Percentiles rank a stretch among this genome's conserved stretches.
phyloP scores from a whole-genome alignment of 2,329 filamentous ascomycete species.

The Eutypella sp. region DNA sequence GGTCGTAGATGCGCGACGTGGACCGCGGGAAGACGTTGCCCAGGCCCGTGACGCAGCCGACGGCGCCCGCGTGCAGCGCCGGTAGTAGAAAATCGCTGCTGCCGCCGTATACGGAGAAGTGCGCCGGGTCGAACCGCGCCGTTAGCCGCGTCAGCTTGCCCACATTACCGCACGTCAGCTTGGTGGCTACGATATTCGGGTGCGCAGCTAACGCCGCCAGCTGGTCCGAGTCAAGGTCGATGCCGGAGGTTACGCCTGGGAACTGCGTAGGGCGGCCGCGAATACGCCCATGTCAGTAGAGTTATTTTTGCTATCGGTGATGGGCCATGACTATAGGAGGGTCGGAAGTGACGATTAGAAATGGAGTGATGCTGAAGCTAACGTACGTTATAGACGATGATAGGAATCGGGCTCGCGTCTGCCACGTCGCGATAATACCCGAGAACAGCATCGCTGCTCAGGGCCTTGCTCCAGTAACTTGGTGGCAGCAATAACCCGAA shows the following conservation, averaged over 20 bases:
- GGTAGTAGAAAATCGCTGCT: slow-evolving; percentile 40
- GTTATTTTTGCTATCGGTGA: too few relatives aligned
- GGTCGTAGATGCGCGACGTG: slow-evolving; percentile 34
- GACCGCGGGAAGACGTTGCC: slow-evolving; percentile 42
- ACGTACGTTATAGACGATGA: slow-evolving; percentile 25
- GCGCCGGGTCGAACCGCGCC: slow-evolving; percentile 29
- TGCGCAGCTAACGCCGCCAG: slow-evolving; percentile 17
- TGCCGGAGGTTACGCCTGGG: slow-evolving; percentile 28
- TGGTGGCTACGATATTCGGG: slow-evolving; percentile 23
- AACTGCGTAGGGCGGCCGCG: slow-evolving; percentile 14
- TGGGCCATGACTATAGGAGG: too few relatives aligned
- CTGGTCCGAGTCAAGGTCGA: slow-evolving; percentile 23
- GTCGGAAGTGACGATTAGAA: too few relatives aligned
- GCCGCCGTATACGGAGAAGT: slow-evolving; percentile 40
- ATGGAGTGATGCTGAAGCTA: too few relatives aligned
- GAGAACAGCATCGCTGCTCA: slow-evolving; percentile 29
- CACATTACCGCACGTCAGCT: slow-evolving; percentile 24
- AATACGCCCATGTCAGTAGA: not conserved
- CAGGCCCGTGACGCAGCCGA: slow-evolving; percentile 40
- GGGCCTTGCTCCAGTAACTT: slow-evolving; percentile 34
- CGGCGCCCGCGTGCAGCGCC: slow-evolving; percentile 33
- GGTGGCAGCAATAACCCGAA: slow-evolving; percentile 34
- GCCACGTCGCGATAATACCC: slow-evolving; percentile 34
- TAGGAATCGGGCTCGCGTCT: slow-evolving; percentile 24
- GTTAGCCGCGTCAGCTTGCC: slow-evolving; percentile 25